A percentile compares a stretch with the other conserved stretches of the same genome.
Conservation (phyloP, 805 yeast species). For the Wickerhamomyces tratensis region DNA sequence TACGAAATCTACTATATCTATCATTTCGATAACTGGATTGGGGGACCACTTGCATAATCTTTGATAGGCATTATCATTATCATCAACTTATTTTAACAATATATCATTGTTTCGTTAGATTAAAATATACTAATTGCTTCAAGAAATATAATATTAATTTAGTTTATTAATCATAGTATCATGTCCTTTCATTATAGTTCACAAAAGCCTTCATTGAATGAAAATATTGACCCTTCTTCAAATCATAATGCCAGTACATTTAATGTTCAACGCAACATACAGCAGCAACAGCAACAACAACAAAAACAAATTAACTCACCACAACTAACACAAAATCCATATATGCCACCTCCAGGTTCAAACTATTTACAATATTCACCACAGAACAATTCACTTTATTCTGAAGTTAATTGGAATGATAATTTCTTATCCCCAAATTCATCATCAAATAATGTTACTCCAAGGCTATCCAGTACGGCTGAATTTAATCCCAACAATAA, state of each 20-base stretch:
- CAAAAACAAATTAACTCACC: not conserved
- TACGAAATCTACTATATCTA: too few species aligned
- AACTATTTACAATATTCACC: not conserved
- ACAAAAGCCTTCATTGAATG: conserved; percentile 1
- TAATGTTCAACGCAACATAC: not conserved
- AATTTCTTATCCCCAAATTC: conserved; percentile 9
- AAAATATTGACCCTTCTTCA: not conserved
- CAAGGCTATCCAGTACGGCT: conserved; percentile 8
- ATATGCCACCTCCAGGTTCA: not conserved
- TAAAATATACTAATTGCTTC: too few species aligned
- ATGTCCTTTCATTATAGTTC: conserved; percentile 2
- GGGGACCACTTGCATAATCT: too few species aligned
- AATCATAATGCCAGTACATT: too few species aligned
- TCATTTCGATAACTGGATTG: too few species aligned
- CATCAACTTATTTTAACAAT: too few species aligned
- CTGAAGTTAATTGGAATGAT: conserved; percentile 15
- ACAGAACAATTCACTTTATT: not conserved
- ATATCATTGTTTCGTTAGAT: too few species aligned
- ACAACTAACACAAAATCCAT: not conserved
- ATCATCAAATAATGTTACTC: conserved; percentile 10
- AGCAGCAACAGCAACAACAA: not conserved
- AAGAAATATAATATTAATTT: too few species aligned
- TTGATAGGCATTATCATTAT: too few species aligned
- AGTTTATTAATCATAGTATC: too few species aligned
- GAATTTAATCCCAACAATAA: not conserved